Conservation (phyloP, 768 basidiomycete genomes). For the Amanita fuliginea region DNA sequence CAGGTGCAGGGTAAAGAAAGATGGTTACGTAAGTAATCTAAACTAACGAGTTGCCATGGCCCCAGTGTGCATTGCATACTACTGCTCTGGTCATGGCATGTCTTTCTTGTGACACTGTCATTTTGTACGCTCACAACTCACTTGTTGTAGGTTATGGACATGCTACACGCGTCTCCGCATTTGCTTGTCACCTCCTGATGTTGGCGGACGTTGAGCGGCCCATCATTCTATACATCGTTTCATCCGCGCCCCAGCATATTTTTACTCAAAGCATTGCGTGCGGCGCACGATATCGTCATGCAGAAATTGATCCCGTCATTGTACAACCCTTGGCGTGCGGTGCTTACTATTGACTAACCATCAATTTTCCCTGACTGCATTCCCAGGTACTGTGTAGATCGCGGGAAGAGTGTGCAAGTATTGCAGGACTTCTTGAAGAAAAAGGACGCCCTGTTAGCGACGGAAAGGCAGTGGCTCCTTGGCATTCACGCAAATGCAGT, state of each 20-base stretch:
- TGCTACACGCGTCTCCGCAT: slow-evolving; percentile 72
- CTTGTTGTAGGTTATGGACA: slow-evolving; percentile 61
- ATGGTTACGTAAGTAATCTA: neutral
- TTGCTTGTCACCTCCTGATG: slow-evolving; percentile 46
- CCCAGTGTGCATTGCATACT: slow-evolving; percentile 44
- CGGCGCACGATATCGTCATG: slow-evolving; percentile 59
- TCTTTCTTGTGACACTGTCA: neutral
- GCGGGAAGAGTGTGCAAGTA: slow-evolving; percentile 54
- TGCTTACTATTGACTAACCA: neutral
- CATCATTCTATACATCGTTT: slow-evolving; percentile 46
- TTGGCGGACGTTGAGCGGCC: slow-evolving; percentile 29
- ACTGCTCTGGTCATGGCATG: slow-evolving; percentile 69
- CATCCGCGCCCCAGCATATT: slow-evolving; percentile 64
- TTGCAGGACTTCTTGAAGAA: slow-evolving; percentile 44
- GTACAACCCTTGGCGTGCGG: slow-evolving; percentile 71
- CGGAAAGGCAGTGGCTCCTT: slow-evolving; percentile 49
- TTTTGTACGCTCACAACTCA: neutral
- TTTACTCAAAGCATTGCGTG: slow-evolving; percentile 52
- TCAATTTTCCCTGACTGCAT: slow-evolving; percentile 5
- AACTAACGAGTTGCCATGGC: slow-evolving; percentile 10
- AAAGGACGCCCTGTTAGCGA: slow-evolving; percentile 41
- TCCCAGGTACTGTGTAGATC: slow-evolving; percentile 59
- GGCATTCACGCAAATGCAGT: slow-evolving; percentile 44
- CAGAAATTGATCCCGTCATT: slow-evolving; percentile 71
- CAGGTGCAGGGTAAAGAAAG: neutral